A percentile compares a stretch with the other conserved stretches of the same genome.
Conservation (phyloP, 129 eudicot genomes). For the Chrysanthemum makinoi region DNA sequence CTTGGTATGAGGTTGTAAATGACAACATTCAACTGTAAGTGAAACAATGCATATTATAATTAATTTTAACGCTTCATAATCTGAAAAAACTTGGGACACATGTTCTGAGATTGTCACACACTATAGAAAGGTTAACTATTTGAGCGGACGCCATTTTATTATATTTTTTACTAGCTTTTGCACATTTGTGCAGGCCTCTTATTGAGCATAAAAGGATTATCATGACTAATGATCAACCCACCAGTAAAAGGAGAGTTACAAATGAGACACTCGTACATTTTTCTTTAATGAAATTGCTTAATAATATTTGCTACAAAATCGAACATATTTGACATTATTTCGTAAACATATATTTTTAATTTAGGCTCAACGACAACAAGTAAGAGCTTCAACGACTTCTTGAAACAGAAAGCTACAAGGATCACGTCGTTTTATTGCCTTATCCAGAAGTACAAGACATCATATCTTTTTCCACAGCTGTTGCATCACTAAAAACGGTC, state of each 20-base stretch:
- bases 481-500: neutral
- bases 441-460: neutral
- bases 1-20: constrained; percentile 1
- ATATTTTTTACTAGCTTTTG: too few relatives aligned
- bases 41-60: neutral
- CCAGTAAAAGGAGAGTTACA: neutral
- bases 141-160: too few relatives aligned
- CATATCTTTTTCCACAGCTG: neutral
- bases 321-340: neutral
- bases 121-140: neutral
- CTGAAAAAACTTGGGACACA: neutral
- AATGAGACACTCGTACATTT: neutral
- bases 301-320: neutral
- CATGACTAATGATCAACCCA: neutral
- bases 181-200: neutral
- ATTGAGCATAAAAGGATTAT: neutral
- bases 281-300: neutral
- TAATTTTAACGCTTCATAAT: too few relatives aligned
- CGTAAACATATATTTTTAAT: neutral
- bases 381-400: neutral
- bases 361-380: neutral
- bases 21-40: constrained; percentile 11
- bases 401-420: neutral
- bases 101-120: neutral
- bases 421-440: neutral